Conservation (phyloP, 1,284 basidiomycete species). For the Blastosporella zonata region DNA sequence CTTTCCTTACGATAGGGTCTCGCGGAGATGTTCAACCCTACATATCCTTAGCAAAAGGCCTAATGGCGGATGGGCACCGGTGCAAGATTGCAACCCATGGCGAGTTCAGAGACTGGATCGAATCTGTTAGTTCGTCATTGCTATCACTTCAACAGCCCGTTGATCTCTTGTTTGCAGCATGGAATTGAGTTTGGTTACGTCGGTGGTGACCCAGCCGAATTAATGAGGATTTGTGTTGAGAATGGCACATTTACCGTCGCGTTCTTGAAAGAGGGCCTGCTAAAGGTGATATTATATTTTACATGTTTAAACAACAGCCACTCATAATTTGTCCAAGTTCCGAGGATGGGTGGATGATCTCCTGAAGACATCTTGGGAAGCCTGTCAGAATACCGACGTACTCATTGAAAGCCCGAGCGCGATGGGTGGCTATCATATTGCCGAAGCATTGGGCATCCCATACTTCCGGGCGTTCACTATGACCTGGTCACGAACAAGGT, state of each 20-base stretch:
- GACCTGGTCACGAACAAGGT: constrained; percentile 79
- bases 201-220: constrained; percentile 94
- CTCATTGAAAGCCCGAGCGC: constrained; percentile 94
- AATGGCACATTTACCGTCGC: constrained; percentile 96
- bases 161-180: constrained; percentile 48
- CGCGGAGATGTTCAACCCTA: constrained; percentile 94
- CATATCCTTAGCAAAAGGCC: constrained; percentile 89
- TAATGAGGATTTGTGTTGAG: constrained; percentile 93
- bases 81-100: constrained; percentile 89
- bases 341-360: constrained; percentile 97
- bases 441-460: constrained; percentile 89
- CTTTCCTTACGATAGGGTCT: constrained; percentile 93
- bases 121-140: constrained; percentile 61
- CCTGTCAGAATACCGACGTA: constrained; percentile 92
- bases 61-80: constrained; percentile 86
- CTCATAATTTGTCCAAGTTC: constrained; percentile 54
- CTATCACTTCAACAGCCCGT: constrained; percentile 1
- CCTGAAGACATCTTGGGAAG: constrained; percentile 90
- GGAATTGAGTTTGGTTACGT: constrained; percentile 93
- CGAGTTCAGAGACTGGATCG: constrained; percentile 95
- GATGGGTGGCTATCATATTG: constrained; percentile 98
- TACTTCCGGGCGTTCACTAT: constrained; percentile 93
- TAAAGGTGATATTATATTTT: constrained; percentile 55
- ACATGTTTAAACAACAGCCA: background rate
- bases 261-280: constrained; percentile 87